Conservation (phyloP, 1,139 yeast species). For the Candida sanyaensis region DNA sequence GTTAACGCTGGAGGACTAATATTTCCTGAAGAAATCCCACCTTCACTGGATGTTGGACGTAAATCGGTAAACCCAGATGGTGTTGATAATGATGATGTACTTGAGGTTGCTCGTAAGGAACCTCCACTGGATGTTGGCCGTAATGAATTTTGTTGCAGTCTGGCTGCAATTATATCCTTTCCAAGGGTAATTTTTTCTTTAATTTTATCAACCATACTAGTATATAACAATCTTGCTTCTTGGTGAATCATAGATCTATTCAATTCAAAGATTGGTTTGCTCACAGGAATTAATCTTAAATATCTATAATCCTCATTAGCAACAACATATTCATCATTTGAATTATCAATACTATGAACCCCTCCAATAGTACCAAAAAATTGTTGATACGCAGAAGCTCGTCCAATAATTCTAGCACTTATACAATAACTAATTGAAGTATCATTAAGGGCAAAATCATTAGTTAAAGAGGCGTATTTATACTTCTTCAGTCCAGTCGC, state of each 20-base stretch:
- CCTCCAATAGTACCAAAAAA: slow-evolving; percentile 16
- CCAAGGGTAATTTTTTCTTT: slow-evolving; percentile 29
- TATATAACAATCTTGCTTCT: slow-evolving; percentile 32
- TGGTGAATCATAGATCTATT: slow-evolving; percentile 34
- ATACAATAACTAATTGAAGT: slow-evolving; percentile 37
- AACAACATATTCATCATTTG: slow-evolving; percentile 37
- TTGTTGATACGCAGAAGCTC: slow-evolving; percentile 29
- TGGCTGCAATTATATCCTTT: slow-evolving; percentile 16
- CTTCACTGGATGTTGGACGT: background rate
- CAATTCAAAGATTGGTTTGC: slow-evolving; percentile 27
- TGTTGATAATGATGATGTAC: background rate
- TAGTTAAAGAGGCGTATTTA: slow-evolving; percentile 25
- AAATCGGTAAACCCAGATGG: background rate
- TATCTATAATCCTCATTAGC: slow-evolving; percentile 35
- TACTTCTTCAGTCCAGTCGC: slow-evolving; percentile 2
- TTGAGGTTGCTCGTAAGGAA: slow-evolving; percentile 1
- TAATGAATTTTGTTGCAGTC: slow-evolving; percentile 7
- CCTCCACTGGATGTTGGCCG: slow-evolving; percentile 10
- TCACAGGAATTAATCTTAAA: slow-evolving; percentile 26
- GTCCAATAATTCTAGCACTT: slow-evolving; percentile 40
- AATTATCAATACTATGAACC: slow-evolving; percentile 16
- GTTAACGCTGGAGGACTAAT: slow-evolving; percentile 6
- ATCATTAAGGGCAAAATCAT: slow-evolving; percentile 35
- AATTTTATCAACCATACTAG: slow-evolving; percentile 28
- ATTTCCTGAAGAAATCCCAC: background rate